Percentiles rank a stretch among this genome's conserved stretches.
Conservation (phyloP, 2,329 filamentous ascomycete genomes). For the Venturia effusa region DNA sequence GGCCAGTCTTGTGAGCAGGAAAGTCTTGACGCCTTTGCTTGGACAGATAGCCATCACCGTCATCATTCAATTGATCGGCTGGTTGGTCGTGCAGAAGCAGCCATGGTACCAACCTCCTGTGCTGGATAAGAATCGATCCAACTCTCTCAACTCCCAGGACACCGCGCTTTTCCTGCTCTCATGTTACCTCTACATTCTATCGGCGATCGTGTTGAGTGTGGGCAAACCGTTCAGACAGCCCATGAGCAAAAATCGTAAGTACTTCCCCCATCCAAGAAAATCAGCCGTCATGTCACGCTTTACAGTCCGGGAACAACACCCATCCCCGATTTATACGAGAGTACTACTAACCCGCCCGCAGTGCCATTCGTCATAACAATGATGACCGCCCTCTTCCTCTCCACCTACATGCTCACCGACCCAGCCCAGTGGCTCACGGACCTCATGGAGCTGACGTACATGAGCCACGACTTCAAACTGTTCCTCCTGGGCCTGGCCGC, state of each 20-base stretch:
- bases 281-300: too few relatives aligned
- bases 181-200: constrained; percentile 90
- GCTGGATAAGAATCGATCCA: constrained; percentile 66
- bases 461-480: constrained; percentile 61
- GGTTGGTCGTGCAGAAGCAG: constrained; percentile 64
- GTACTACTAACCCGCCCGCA: constrained; percentile 29
- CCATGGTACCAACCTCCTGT: constrained; percentile 73
- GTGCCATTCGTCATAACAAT: constrained; percentile 80
- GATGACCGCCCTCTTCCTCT: constrained; percentile 52
- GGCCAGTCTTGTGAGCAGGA: constrained; percentile 81
- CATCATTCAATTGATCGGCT: constrained; percentile 62
- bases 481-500: constrained; percentile 62
- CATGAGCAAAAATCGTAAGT: constrained; percentile 67
- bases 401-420: constrained; percentile 68
- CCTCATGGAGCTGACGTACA: constrained; percentile 76
- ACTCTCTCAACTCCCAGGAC: constrained; percentile 86
- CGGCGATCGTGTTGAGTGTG: constrained; percentile 81
- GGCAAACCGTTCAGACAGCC: constrained; percentile 79
- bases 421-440: constrained; percentile 58
- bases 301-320: too few relatives aligned
- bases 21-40: constrained; percentile 79
- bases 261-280: constrained; percentile 1
- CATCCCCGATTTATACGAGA: too few relatives aligned
- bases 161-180: constrained; percentile 81
- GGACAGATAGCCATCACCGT: constrained; percentile 82